These are phyloP conservation scores for Xylariaceae sp. DNA, from an alignment of 2,329 filamentous ascomycete genomes.

Conservation along the genomic window DNA sequence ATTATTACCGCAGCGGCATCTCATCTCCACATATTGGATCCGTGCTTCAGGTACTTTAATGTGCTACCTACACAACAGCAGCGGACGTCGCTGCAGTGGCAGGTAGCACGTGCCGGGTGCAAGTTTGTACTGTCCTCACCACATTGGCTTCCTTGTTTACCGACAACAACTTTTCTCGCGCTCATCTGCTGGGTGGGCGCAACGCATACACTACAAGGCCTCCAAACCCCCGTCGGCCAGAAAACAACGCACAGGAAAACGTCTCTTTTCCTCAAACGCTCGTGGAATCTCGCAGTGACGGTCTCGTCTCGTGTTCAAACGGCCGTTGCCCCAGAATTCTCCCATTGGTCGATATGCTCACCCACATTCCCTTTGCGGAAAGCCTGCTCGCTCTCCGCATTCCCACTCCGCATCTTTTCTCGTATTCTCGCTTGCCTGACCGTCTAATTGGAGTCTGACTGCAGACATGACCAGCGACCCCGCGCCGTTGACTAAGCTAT, in stretches of 20 bases:
- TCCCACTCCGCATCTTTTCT: slow-evolving; percentile 14
- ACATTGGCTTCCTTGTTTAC: no score
- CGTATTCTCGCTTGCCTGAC: slow-evolving; percentile 14
- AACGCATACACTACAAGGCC: no score
- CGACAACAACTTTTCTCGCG: no score
- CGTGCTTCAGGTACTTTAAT: background rate
- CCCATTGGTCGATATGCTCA: slow-evolving; percentile 21
- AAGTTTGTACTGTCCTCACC: no score
- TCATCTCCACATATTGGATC: background rate
- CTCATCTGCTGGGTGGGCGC: no score
- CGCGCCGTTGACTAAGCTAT: background rate
- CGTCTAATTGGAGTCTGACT: background rate
- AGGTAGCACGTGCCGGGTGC: no score
- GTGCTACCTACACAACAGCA: no score
- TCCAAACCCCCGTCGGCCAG: no score
- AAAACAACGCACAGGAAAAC: no score
- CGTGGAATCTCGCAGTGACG: slow-evolving; percentile 9
- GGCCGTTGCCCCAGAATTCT: slow-evolving; percentile 7
- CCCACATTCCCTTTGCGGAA: slow-evolving; percentile 30
- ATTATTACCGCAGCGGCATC: background rate
- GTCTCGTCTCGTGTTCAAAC: slow-evolving; percentile 10
- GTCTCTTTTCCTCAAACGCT: background rate
- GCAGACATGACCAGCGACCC: background rate
- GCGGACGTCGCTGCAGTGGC: no score
- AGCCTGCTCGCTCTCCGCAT: slow-evolving; percentile 16